Percentiles rank a stretch among this genome's conserved stretches.
Conservation (phyloP, 176 grass and related monocot genomes). For the Paspalum vaginatum region DNA sequence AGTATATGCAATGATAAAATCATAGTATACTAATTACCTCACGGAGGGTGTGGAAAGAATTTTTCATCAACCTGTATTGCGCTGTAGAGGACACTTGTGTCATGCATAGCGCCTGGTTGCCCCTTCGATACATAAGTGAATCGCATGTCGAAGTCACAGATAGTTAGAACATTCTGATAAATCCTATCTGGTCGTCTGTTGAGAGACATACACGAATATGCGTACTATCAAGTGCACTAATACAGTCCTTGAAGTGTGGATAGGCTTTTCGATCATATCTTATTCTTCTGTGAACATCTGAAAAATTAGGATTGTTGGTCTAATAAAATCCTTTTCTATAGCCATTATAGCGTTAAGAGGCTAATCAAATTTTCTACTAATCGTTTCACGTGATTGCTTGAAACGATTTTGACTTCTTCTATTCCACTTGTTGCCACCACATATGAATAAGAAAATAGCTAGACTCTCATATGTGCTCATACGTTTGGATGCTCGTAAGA, state of each 20-base stretch:
- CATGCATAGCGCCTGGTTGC: background rate
- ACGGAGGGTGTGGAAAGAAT: background rate
- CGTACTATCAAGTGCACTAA: background rate
- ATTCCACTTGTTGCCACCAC: background rate
- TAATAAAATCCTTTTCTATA: background rate
- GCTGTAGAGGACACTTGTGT: background rate
- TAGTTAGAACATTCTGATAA: background rate
- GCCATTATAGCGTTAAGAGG: background rate
- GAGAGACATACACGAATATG: background rate
- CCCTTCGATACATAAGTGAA: background rate
- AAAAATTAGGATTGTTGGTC: background rate
- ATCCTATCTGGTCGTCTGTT: background rate
- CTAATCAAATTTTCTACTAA: background rate
- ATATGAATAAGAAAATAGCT: background rate
- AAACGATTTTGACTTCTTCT: background rate
- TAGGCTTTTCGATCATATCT: background rate
- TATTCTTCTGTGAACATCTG: background rate
- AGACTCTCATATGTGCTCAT: background rate
- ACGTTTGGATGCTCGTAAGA: background rate
- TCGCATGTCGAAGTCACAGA: background rate
- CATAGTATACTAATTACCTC: background rate
- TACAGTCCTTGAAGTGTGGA: background rate
- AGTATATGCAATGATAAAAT: background rate
- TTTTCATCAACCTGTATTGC: background rate
- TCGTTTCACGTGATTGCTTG: background rate